These are phyloP conservation scores for Geranomyces variabilis DNA, from an alignment of 192 early-diverging fungal genomes.

Conservation along the genomic window DNA sequence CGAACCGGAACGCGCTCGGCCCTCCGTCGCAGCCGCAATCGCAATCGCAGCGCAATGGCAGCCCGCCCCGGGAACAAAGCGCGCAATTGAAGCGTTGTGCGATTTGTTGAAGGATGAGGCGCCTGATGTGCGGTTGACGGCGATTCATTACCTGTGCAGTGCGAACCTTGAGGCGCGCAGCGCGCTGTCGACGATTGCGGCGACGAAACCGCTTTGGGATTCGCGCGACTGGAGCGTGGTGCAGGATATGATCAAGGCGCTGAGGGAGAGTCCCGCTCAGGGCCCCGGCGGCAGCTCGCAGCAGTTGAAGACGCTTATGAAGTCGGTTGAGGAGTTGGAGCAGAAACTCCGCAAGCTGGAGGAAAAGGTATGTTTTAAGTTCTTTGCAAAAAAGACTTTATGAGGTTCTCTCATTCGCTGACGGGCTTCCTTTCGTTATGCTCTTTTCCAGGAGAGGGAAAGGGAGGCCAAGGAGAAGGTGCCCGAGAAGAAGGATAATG, in stretches of 20 bases:
- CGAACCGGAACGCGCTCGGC: constrained; percentile 26
- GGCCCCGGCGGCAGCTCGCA: not conserved
- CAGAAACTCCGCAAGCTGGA: constrained; percentile 39
- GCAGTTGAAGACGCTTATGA: constrained; percentile 15
- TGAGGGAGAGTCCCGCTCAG: not conserved
- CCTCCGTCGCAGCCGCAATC: constrained; percentile 33
- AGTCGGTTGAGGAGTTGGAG: constrained; percentile 41
- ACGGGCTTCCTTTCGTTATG: too few species aligned
- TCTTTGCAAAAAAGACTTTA: too few species aligned
- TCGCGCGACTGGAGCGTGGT: constrained; percentile 26
- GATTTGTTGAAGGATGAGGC: constrained; percentile 18
- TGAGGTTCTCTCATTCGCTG: too few species aligned
- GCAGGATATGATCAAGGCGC: constrained; percentile 6
- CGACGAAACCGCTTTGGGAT: constrained; percentile 6
- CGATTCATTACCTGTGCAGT: constrained; percentile 11
- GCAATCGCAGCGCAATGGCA: constrained; percentile 31
- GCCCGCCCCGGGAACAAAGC: not conserved
- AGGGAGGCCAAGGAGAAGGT: constrained; percentile 4
- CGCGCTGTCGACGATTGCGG: constrained; percentile 8
- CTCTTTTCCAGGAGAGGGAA: not conserved
- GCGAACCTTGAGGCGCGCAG: constrained; percentile 17
- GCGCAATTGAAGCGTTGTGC: constrained; percentile 25
- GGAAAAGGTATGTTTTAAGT: constrained; percentile 10
- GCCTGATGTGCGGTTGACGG: constrained; percentile 15
- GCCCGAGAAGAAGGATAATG: not conserved